Conservation (phyloP, 331 rosid species). For the Acacia pycnantha region DNA sequence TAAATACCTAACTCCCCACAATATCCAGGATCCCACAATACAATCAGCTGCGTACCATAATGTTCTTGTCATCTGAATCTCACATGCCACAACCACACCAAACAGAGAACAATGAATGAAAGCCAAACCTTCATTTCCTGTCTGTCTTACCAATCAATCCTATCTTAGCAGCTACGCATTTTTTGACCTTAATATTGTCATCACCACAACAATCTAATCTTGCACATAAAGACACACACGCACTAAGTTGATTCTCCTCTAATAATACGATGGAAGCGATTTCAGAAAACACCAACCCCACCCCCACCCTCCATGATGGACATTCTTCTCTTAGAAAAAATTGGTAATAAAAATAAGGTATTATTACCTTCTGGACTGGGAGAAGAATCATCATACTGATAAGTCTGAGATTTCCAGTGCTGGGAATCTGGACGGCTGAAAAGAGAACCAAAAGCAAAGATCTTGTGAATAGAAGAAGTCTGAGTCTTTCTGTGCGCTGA, state of each 20-base stretch:
- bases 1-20: constrained; percentile 32
- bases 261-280: constrained; percentile 35
- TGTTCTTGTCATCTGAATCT: constrained; percentile 38
- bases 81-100: constrained; percentile 27
- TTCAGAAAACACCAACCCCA: constrained; percentile 33
- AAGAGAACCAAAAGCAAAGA: constrained; percentile 82
- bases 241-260: constrained; percentile 25
- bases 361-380: constrained; percentile 83
- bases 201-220: constrained; percentile 41
- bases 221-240: constrained; percentile 38
- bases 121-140: constrained; percentile 9
- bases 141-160: constrained; percentile 7
- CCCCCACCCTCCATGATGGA: not conserved
- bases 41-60: constrained; percentile 29
- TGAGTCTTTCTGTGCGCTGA: constrained; percentile 35
- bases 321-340: not conserved
- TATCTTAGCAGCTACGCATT: constrained; percentile 29
- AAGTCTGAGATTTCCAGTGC: constrained; percentile 53
- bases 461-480: constrained; percentile 65
- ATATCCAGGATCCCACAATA: constrained; percentile 25
- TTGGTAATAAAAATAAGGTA: not conserved
- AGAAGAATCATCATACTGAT: constrained; percentile 56
- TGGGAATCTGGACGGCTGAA: constrained; percentile 67
- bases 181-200: constrained; percentile 39
- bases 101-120: constrained; percentile 32